Evolutionary conservation across 768 basidiomycete species (phyloP).

Genomic region (Suillus subluteus): DNA sequence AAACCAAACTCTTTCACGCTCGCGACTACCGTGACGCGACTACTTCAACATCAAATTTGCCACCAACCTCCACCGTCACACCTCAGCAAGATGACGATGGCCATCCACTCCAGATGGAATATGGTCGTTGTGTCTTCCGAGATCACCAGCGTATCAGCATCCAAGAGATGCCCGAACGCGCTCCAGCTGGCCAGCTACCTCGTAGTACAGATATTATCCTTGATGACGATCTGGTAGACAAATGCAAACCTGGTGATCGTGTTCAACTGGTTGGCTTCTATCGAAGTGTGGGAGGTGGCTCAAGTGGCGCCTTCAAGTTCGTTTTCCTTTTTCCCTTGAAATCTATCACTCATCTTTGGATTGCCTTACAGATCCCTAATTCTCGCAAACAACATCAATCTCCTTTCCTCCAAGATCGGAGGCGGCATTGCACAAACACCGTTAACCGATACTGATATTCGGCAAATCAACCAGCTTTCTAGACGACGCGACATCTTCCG

Average conservation of each 20-base stretch:
- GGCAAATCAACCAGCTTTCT: slow-evolving; percentile 91
- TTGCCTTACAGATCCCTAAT: slow-evolving; percentile 73
- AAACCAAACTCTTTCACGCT: slow-evolving; percentile 80
- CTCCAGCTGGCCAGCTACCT: slow-evolving; percentile 95
- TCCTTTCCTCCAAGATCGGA: slow-evolving; percentile 92
- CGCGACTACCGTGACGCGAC: slow-evolving; percentile 94
- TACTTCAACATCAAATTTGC: slow-evolving; percentile 81
- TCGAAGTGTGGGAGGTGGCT: slow-evolving; percentile 90
- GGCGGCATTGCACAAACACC: slow-evolving; percentile 93
- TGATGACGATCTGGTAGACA: slow-evolving; percentile 96
- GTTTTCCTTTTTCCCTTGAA: slow-evolving; percentile 17
- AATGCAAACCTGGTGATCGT: slow-evolving; percentile 96
- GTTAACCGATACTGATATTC: slow-evolving; percentile 92
- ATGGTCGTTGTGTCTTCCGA: slow-evolving; percentile 86
- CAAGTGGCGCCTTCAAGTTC: slow-evolving; percentile 92
- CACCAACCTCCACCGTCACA: slow-evolving; percentile 83
- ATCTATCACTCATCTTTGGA: slow-evolving; percentile 20
- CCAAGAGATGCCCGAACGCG: slow-evolving; percentile 99
- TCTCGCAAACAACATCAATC: slow-evolving; percentile 92
- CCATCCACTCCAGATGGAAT: slow-evolving; percentile 86
- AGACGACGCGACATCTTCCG: slow-evolving; percentile 87
- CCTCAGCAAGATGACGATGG: slow-evolving; percentile 95
- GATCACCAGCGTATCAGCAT: slow-evolving; percentile 98
- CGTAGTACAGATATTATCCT: slow-evolving; percentile 95
- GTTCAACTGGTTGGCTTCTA: slow-evolving; percentile 96